These are phyloP conservation scores for Paramyrothecium sp. DNA, from an alignment of 2,329 filamentous ascomycete genomes.

Conservation along the genomic window DNA sequence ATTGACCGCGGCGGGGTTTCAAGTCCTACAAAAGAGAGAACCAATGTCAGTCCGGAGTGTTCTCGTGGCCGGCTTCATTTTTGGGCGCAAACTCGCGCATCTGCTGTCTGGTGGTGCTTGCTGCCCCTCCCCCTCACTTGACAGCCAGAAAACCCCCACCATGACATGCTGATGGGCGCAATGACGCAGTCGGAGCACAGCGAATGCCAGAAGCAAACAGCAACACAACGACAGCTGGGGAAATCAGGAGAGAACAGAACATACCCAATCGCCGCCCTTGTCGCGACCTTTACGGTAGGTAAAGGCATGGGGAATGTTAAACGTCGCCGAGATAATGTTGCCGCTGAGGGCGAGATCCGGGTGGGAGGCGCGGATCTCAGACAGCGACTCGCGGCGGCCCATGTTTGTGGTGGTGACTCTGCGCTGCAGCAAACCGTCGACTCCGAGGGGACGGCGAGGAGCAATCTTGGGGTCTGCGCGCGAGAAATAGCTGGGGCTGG, in stretches of 20 bases:
- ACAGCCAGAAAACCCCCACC: background rate
- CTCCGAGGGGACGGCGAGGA: background rate
- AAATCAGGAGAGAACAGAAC: slow-evolving; percentile 25
- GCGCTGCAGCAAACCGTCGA: background rate
- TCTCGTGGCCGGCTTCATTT: background rate
- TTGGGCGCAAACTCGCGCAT: background rate
- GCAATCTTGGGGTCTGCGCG: slow-evolving; percentile 11
- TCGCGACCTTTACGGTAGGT: slow-evolving; percentile 57
- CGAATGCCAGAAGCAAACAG: background rate
- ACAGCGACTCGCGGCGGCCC: slow-evolving; percentile 49
- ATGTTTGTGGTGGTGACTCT: slow-evolving; percentile 25
- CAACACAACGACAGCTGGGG: background rate
- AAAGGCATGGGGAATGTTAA: slow-evolving; percentile 60
- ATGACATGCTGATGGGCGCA: background rate
- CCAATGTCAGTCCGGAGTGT: slow-evolving; percentile 8
- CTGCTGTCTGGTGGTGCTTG: background rate
- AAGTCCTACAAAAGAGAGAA: slow-evolving; percentile 57
- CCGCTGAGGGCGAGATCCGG: slow-evolving; percentile 59
- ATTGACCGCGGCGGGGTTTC: slow-evolving; percentile 77
- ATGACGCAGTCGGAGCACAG: background rate
- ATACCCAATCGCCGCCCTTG: slow-evolving; percentile 61
- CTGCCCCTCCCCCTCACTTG: background rate
- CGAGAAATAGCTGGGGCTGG: slow-evolving; percentile 20
- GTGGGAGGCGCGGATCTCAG: slow-evolving; percentile 54
- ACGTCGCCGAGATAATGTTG: slow-evolving; percentile 66